Evolutionary conservation across 176 grass and related monocot genomes (phyloP), one percentile per base, ranked within the genome.

Genomic region (Oryza officinalis): DNA sequence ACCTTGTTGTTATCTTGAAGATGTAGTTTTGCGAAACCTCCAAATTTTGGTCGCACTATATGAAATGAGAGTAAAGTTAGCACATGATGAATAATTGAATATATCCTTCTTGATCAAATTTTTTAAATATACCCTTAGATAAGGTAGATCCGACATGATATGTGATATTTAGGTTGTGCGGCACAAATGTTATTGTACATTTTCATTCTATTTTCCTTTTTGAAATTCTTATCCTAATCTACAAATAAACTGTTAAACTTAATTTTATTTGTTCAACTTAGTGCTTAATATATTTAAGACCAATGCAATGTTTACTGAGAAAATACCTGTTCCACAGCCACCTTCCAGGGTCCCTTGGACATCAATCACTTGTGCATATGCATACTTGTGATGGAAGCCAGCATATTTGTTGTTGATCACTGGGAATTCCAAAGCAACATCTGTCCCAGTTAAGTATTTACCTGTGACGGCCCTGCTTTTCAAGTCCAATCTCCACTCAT

Each of bases 401-500:
- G 32, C 43, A 54, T 43, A 64, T 8, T 46, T 38, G 22, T 65
- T 6, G 6, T 82, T 83, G 54, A 73, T 83, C 4, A 43, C 18
- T 13, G 69, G 68, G 25, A 83, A 83, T 17, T 83, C 69, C 10
- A 72, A 3, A 4, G 50, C 40, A 37, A 28, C 13, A 1, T 82
- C 68, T 22, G 27, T 67, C 7, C 68, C 80, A 30, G 68, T 72
- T 82, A 72, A 26, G 15, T 82, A 64, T 72, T 70, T 38, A 8
- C 52, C 80, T 72, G 33, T 13, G 13, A 71, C 52, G 63, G 32
- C 13, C 10, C 33, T 71, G 13, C 15, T 82, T 82, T 64, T 82
- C 69, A 83, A 13, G 80, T 83, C 65, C 22, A 83, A 44, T 33
- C 68, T 82, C 80, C 69, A 82, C 45, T 73, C 23, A 2, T 72